Evolutionary conservation across 75 land plant species (phyloP), one percentile per base, ranked within the genome.

Genomic region (Isoetes taiwanensis): DNA sequence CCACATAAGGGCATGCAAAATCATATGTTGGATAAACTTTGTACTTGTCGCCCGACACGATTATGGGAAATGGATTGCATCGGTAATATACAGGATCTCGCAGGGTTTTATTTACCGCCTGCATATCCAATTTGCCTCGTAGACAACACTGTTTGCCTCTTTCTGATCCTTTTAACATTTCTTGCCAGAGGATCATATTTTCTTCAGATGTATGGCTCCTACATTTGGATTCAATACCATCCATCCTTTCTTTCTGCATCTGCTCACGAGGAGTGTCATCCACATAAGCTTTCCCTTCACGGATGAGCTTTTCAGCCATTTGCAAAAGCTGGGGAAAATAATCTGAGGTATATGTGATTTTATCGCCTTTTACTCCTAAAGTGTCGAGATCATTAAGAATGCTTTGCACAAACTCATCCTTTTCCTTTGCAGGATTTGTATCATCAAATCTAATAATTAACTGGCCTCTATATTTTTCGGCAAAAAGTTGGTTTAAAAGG

Each of bases 31-130:
- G 97, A 48, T 90, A 90, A 12, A 86, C 58, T 69, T 86, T 86
- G 58, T 86, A 90, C 40, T 83, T 90, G 11, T 71, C 57, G 0
- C 97, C 97, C 43, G 86, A 76, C n/a, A 91, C 65, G 66, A 86
- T 91, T 59, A 86, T 91, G 41, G 80, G 62, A 53, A 66, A 32
- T 1, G 78, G 80, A 65, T 90, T 86, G 61, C 82, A 85, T 20
- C 97, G 78, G 35, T 90, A 90, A 70, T 90, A 90, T 10, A 90
- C 97, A 34, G 97, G 97, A 68, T 90, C 97, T 23, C 97, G 75
- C 19, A 86, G 59, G 1, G 93, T 63, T 59, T 87, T 87, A 48
- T 90, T 90, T 0, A 80, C 66, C 35, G 74, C 93, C 28, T 78
- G 86, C 97, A 90, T 90, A 59, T 90, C 84, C 38, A 90, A 35